Base-by-base conservation (phyloP, 2,329 filamentous ascomycete species). In the Colletotrichum theobromicola region DNA sequence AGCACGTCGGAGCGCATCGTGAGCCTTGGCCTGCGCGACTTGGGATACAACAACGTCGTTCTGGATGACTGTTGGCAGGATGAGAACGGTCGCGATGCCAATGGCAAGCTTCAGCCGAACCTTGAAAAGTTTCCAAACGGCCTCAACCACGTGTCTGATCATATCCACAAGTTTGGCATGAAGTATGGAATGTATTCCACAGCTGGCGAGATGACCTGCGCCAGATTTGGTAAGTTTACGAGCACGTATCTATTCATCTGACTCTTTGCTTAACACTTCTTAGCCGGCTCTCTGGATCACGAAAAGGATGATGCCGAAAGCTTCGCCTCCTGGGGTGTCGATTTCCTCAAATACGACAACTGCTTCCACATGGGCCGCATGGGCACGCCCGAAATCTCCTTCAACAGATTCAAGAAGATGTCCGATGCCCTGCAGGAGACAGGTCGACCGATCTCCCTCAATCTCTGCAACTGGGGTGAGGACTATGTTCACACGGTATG, bases 331-430 rank as follows among this genome's bases (percentile, higher is more conserved):
- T 90, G 88, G 88, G 87, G 87, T 3, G 83, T 90, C 67, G 87
- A 89, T 76, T 89, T 89, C 64, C 80, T 89, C 46, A 90, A 90
- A 81, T 89, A 89, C 75, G 87, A 89, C 76, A 88, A 88, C 76
- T 89, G 87, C 77, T 81, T 81, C 72, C 80, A 82, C 58, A 78
- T 79, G 67, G 79, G 79, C 32, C 64, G 77, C 6, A 78, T 77
- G 60, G 80, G 80, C 24, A 78, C 77, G 18, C 79, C 78, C 58
- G 71, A 77, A 32, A 78, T 79, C 55, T 81, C 79, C 9, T 81
- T 78, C 67, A 79, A 79, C 69, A 72, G 79, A n/a, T 82, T 79
- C 75, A 78, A 78, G 37, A 77, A 76, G 67, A 84, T 85, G 83
- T 73, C 80, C 15, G 78, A 83, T 66, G 83, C 82, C 7, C 75